phyloP scores from a whole-genome alignment of 306 rosid genomes.

The Neltuma alba region DNA sequence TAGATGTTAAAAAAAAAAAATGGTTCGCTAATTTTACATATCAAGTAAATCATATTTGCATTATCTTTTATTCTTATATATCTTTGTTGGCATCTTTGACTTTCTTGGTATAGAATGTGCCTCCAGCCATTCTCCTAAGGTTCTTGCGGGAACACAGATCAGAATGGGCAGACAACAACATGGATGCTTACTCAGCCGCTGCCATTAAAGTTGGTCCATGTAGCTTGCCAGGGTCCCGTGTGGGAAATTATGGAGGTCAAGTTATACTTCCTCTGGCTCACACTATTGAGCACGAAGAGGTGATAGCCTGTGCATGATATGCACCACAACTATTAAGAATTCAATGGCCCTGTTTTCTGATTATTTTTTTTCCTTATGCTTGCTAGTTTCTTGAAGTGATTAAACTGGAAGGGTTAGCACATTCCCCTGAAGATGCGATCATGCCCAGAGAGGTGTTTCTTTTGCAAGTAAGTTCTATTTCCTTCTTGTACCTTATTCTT shows the following conservation, averaged over 20 bases:
- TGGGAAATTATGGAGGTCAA: constrained; percentile 74
- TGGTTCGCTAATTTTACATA: neutral
- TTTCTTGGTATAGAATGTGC: constrained; percentile 59
- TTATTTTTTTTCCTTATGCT: neutral
- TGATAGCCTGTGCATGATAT: constrained; percentile 18
- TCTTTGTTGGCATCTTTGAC: constrained; percentile 1
- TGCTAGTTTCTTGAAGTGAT: constrained; percentile 73
- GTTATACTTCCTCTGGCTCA: constrained; percentile 64
- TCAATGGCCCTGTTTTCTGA: neutral
- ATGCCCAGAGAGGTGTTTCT: constrained; percentile 80
- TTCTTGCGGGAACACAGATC: constrained; percentile 77
- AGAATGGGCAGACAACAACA: constrained; percentile 78
- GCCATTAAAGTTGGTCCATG: constrained; percentile 81
- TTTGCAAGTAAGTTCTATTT: constrained; percentile 54
- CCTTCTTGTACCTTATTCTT: neutral
- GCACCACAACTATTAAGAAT: neutral
- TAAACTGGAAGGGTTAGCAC: constrained; percentile 74
- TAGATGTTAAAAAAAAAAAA: neutral
- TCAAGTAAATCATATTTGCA: neutral
- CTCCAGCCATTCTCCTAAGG: constrained; percentile 76
- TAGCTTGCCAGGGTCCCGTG: constrained; percentile 70
- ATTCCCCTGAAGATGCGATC: constrained; percentile 69
- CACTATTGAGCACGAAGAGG: constrained; percentile 69
- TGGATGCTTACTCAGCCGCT: constrained; percentile 77
- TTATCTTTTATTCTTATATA: neutral